Evolutionary conservation across 108 stramenopile species (phyloP).

Genomic region (Nannochloropsis oceanica): DNA sequence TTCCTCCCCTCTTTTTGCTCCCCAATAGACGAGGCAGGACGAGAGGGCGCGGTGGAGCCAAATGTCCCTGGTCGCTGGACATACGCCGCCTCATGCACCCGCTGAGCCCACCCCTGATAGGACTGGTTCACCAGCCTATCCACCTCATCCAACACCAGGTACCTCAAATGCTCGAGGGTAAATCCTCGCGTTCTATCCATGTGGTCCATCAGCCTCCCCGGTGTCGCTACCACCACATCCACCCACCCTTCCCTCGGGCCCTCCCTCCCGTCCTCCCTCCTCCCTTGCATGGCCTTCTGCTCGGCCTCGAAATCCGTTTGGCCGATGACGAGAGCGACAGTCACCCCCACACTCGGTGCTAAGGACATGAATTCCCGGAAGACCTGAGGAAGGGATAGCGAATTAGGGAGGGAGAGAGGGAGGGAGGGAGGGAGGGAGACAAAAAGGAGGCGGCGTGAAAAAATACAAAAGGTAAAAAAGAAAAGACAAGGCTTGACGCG

Average conservation of each 20-base stretch:
- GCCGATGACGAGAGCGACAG: constrained; percentile 72
- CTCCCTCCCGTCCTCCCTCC: constrained; percentile 35
- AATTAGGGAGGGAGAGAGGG: neutral
- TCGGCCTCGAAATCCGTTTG: constrained; percentile 55
- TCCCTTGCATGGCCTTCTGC: constrained; percentile 44
- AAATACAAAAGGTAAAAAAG: neutral
- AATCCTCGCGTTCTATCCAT: constrained; percentile 79
- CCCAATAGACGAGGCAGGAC: neutral
- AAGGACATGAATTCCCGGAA: constrained; percentile 60
- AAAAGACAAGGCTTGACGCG: neutral
- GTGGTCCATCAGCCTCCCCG: constrained; percentile 79
- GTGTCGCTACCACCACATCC: constrained; percentile 86
- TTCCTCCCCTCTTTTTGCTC: too few relatives aligned
- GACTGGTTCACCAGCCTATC: constrained; percentile 75
- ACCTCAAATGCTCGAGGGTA: constrained; percentile 69
- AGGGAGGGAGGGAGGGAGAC: too few relatives aligned
- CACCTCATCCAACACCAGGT: constrained; percentile 83
- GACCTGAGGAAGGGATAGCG: constrained; percentile 46
- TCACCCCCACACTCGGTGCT: constrained; percentile 52
- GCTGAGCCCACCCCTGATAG: constrained; percentile 69
- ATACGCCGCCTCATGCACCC: constrained; percentile 51
- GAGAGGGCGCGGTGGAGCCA: neutral
- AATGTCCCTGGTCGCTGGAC: neutral
- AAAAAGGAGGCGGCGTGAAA: neutral
- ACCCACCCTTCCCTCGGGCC: constrained; percentile 20